These are phyloP conservation scores for Anthoceros angustus DNA, from an alignment of 225 moss, liverwort and hornwort genomes.

Conservation along the genomic window DNA sequence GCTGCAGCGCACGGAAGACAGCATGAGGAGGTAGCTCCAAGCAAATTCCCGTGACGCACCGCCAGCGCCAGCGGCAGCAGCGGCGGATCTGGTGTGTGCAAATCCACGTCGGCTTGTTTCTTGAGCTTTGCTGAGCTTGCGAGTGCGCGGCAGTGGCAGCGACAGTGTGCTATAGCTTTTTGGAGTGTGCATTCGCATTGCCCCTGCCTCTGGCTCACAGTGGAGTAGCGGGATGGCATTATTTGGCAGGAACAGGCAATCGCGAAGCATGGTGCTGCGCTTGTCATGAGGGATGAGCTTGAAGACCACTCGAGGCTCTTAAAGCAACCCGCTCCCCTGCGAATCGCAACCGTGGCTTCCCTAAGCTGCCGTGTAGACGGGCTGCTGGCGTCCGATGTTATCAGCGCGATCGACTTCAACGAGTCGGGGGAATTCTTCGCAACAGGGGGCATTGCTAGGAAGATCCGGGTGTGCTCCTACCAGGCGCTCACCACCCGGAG, in stretches of 20 bases:
- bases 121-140: too few relatives aligned
- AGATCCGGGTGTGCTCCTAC: slow-evolving; percentile 61
- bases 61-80: too few relatives aligned
- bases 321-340: background rate
- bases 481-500: slow-evolving; percentile 11
- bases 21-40: too few relatives aligned
- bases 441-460: slow-evolving; percentile 77
- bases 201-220: too few relatives aligned
- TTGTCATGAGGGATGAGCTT: slow-evolving; percentile 1
- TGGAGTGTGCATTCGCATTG: too few relatives aligned
- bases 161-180: too few relatives aligned
- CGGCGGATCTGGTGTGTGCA: too few relatives aligned
- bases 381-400: slow-evolving; percentile 48
- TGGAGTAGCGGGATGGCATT: too few relatives aligned
- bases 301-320: background rate
- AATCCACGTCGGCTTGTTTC: too few relatives aligned
- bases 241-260: background rate
- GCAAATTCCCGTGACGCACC: too few relatives aligned
- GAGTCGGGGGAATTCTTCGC: slow-evolving; percentile 46
- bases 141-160: too few relatives aligned
- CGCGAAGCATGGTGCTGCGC: background rate
- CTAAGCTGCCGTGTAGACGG: slow-evolving; percentile 33
- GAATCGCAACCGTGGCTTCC: slow-evolving; percentile 22
- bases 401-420: slow-evolving; percentile 67
- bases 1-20: too few relatives aligned